Evolutionary conservation across 257 asterid species (phyloP).

Genomic region (Asclepias syriaca): DNA sequence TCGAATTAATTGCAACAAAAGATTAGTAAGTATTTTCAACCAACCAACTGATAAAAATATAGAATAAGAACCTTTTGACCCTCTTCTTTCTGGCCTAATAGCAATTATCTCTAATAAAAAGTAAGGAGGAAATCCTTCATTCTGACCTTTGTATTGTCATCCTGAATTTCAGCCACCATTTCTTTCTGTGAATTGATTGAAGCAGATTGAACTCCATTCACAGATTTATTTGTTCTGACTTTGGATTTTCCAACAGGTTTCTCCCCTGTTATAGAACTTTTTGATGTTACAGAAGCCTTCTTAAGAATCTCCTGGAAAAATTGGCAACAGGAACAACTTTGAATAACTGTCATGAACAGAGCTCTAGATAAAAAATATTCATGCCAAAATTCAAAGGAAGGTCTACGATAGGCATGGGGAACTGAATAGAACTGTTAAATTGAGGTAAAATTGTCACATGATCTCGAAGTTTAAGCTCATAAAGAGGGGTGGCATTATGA

Average conservation of each 20-base stretch:
- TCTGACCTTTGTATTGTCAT: conserved; percentile 43
- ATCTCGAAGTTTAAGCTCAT: no score
- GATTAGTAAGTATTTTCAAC: not conserved
- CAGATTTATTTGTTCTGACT: conserved; percentile 29
- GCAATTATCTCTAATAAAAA: not conserved
- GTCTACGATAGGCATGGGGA: not conserved
- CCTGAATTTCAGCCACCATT: conserved; percentile 38
- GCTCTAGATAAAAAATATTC: not conserved
- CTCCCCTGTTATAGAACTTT: conserved; percentile 34
- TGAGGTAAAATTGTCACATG: no score
- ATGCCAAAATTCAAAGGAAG: not conserved
- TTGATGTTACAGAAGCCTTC: conserved; percentile 52
- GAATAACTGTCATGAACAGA: conserved; percentile 17
- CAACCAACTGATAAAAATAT: not conserved
- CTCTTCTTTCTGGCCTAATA: not conserved
- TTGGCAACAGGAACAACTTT: conserved; percentile 6
- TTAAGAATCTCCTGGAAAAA: conserved; percentile 56
- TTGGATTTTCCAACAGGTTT: conserved; percentile 36
- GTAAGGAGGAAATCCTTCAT: conserved; percentile 4
- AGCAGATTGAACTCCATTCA: conserved; percentile 25
- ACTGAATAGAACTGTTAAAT: not conserved
- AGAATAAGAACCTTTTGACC: conserved; percentile 2
- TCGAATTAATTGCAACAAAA: not conserved
- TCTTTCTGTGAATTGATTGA: conserved; percentile 39
- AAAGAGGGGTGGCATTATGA: not conserved